Base-by-base conservation (phyloP, 148 eudicot species). In the Gaultheria prostrata region DNA sequence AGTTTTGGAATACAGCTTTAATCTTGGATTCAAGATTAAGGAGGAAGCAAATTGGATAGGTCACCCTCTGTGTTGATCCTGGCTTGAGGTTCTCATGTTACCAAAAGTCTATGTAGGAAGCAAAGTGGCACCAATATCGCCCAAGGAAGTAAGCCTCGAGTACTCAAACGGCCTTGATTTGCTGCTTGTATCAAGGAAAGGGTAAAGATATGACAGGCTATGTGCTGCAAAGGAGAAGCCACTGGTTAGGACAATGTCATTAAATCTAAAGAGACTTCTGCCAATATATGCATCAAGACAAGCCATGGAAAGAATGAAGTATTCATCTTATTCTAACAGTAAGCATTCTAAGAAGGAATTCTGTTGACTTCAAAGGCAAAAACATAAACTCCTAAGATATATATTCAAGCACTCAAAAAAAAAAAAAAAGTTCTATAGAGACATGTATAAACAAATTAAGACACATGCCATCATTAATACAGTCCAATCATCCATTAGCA, bases 131-230 rank as follows among this genome's bases (percentile, higher is more conserved):
- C 99, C 97, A 83, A 97, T 97, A 45, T 94, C 98, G 50, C 99
- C 99, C 86, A 97, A 89, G 87, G 95, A 91, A 81, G 96, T 94
- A 74, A 97, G 92, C 91, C 99, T 88, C 89, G 94, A 76, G 84
- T 97, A 94, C 90, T 97, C 99, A 87, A 97, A 94, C 20, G 99
- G 98, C 92, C 94, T 91, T 74, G 98, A 93, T 84, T 97, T 97
- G 92, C 96, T 97, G 24, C 96, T 93, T n/a, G 98, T 97, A 71
- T 97, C 94, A 53, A 97, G 98, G 78, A 97, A 97, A 26, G 99
- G 99, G 86, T 97, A 94, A 85, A 97, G 87, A 89, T 97, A 97
- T 43, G 94, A 77, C 45, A 98, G 99, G 80, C 94, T 97, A 82
- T 97, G 98, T 32, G 99, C 99, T 97, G 93, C 89, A 92, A 91